These are phyloP conservation scores for Beta lomatogona DNA, from an alignment of 179 eudicot species.

Conservation along the genomic window DNA sequence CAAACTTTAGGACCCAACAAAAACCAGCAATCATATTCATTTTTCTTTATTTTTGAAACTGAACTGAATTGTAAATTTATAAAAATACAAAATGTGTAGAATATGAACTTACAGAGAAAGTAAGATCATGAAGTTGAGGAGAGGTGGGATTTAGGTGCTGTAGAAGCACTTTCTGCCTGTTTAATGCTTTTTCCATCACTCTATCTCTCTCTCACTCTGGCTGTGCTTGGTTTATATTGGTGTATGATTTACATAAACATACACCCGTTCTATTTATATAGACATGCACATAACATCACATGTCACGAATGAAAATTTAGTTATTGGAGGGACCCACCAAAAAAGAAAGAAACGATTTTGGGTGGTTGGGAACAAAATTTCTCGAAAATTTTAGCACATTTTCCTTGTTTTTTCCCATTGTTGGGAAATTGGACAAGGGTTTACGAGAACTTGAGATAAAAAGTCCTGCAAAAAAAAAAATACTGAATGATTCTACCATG, in stretches of 20 bases:
- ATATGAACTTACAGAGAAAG: constrained; percentile 48
- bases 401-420: neutral
- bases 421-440: neutral
- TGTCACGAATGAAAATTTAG: neutral
- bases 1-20: neutral
- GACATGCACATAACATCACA: too few relatives aligned
- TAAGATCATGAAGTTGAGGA: constrained; percentile 44
- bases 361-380: too few relatives aligned
- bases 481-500: too few relatives aligned
- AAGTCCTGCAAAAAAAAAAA: neutral
- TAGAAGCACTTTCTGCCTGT: constrained; percentile 71
- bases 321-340: neutral
- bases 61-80: too few relatives aligned
- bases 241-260: neutral
- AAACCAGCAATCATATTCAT: too few relatives aligned
- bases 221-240: neutral
- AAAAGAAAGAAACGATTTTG: neutral
- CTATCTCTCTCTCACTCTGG: neutral
- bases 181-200: constrained; percentile 73
- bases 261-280: neutral
- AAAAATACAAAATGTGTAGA: too few relatives aligned
- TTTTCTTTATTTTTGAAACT: too few relatives aligned
- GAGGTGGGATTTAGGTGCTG: constrained; percentile 66
- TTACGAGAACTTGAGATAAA: neutral
- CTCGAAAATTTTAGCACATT: neutral